Base-by-base conservation (phyloP, 306 rosid species). In the Lathyrus oleraceus region DNA sequence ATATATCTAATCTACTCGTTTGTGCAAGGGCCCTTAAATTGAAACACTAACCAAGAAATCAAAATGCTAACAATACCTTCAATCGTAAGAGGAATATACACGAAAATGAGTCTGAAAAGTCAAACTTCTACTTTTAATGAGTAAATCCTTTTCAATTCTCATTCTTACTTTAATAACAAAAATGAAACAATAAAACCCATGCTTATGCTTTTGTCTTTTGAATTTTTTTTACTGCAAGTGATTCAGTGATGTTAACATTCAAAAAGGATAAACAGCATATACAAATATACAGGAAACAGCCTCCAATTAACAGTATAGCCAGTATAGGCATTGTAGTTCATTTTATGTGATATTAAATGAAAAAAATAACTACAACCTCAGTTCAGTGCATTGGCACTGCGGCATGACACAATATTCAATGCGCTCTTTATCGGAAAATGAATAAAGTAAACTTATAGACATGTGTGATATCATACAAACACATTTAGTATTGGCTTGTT, bases 11-110 rank as follows among this genome's bases (percentile, higher is more conserved):
- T 43, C n/a, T 67, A 59, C 45, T 49, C 12, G 16, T 61, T 20
- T 61, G 40, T 38, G 48, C 12, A 36, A 56, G 67, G 62, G 45
- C 42, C 51, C 7, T 6, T 60, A 51, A 64, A 57, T 42, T 64
- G 60, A 76, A 57, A 61, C 25, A 60, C 65, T 16, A 21, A 63
- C 45, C 56, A 57, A 67, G 35, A 64, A 73, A 63, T 27, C 35
- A 27, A 39, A 74, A 61, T 19, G 70, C 7, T 4, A 75, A 28
- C 45, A 21, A 20, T 54, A 14, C 65, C 47, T 47, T 28, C 17
- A 39, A 74, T 47, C 51, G 30, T 10, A 64, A 57, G 23, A 65
- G 28, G 6, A 65, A 70, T 59, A 20, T 70, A 39, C 53, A 32
- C 4, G 5, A 48, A 64, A 42, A 35, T 44, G 57, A 36, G 57